Base-by-base conservation (phyloP, 768 basidiomycete species). In the Auricularia cornea region DNA sequence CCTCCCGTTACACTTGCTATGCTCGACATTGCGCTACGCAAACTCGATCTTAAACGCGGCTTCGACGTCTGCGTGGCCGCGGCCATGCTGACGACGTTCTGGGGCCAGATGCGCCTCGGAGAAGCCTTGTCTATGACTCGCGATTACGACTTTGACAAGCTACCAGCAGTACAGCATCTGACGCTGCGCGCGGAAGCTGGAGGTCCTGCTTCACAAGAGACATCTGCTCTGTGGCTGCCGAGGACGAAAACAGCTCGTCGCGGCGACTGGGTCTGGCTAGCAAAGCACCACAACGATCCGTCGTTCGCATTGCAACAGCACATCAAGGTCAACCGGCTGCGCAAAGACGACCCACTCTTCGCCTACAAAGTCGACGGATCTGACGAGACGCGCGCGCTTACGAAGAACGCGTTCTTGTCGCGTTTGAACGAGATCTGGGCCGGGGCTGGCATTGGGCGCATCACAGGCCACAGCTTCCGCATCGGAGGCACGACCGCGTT, bases 41-140 rank as follows among this genome's bases (percentile, higher is more conserved):
- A 59, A 0, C 71, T 79, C 0, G 51, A 71, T 31, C 57, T 76
- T 0, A 4, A 61, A 0, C 60, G 73, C 10, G 68, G 77, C 0
- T 80, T 80, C 60, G 77, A 80, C 60, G 77, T 77, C 0, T 77
- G 75, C 33, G 60, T 79, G 1, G 79, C 77, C 76, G 77, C 78
- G 10, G 44, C 44, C 2, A 12, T 48, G 1, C 44, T 48, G 5
- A 20, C 72, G 60, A 73, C 76, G 0, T 80, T 80, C 66, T 80
- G 72, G 71, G 77, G 77, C 1, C 62, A 78, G 60, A 74, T 77
- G 73, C 67, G 72, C 0, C 76, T 78, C 61, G 76, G 78, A 0
- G 77, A 80, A 63, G 72, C 75, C 0, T 6, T 48, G 6, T 48
- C 44, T 48, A 1, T 20, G 20, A 20, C 44, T 10, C 10, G 44